Conservation (phyloP, 768 basidiomycete genomes). For the Hysterangium stoloniferum region DNA sequence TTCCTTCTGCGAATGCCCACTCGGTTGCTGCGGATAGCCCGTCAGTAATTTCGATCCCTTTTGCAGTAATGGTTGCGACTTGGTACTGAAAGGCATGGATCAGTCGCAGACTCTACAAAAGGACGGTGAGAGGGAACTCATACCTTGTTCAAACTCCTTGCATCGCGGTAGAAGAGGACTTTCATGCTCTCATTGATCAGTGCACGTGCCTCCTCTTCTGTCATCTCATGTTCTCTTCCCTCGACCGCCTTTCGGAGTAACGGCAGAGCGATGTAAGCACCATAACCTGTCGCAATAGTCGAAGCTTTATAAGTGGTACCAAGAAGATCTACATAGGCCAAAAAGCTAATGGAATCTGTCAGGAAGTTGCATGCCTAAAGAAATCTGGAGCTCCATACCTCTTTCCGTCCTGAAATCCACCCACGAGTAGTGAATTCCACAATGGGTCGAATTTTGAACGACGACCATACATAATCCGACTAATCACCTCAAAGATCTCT, state of each 20-base stretch:
- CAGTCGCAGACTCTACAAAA: neutral
- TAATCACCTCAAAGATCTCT: conserved; percentile 89
- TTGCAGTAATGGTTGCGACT: conserved; percentile 80
- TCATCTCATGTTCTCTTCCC: conserved; percentile 62
- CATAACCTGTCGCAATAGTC: conserved; percentile 93
- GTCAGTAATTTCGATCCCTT: conserved; percentile 74
- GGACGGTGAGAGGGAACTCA: conserved; percentile 16
- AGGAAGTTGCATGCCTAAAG: neutral
- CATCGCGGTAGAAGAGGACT: conserved; percentile 94
- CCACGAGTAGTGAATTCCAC: conserved; percentile 93
- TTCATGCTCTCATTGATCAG: conserved; percentile 84
- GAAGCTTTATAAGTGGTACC: conserved; percentile 95
- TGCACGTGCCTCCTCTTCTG: conserved; percentile 68
- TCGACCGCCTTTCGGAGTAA: conserved; percentile 88
- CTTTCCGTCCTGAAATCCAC: conserved; percentile 81
- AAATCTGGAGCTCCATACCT: conserved; percentile 37
- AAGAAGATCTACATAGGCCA: conserved; percentile 89
- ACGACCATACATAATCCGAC: conserved; percentile 84
- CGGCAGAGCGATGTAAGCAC: conserved; percentile 88
- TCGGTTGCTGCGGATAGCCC: conserved; percentile 65
- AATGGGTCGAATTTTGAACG: conserved; percentile 86
- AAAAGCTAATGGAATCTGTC: conserved; percentile 51
- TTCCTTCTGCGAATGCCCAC: conserved; percentile 90
- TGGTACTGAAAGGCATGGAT: conserved; percentile 63
- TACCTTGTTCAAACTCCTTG: conserved; percentile 94